Evolutionary conservation across 768 basidiomycete genomes (phyloP).

Genomic region (Boletus pseudopeckii): DNA sequence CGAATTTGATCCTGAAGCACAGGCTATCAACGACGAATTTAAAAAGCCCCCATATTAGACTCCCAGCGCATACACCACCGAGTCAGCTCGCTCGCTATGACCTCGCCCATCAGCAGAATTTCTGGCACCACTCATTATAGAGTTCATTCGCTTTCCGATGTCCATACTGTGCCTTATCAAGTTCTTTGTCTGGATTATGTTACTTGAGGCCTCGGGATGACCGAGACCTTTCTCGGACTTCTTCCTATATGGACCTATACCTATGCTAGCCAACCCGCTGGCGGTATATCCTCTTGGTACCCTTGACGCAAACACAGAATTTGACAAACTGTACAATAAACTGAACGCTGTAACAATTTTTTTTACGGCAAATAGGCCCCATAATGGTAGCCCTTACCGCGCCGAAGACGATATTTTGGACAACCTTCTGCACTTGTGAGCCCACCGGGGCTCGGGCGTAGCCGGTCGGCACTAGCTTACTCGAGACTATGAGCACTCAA

Average conservation of each 20-base stretch:
- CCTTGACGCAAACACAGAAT: background rate
- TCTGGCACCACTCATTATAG: background rate
- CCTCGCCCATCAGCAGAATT: background rate
- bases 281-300: background rate
- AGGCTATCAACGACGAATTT: slow-evolving; percentile 58
- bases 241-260: background rate
- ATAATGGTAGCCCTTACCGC: background rate
- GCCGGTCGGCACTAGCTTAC: background rate
- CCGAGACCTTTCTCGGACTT: background rate
- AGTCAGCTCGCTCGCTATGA: background rate
- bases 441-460: background rate
- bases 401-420: background rate
- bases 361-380: background rate
- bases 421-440: too few species aligned
- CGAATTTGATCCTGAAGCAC: slow-evolving; percentile 57
- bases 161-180: background rate
- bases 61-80: background rate
- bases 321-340: background rate
- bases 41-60: slow-evolving; percentile 50
- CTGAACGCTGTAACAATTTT: background rate
- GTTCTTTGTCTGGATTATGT: background rate
- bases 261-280: background rate
- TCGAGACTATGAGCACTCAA: slow-evolving; percentile 4
- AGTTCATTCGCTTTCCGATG: background rate
- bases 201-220: background rate